Conservation (phyloP, 257 asterid genomes). For the Forsythia viridissima region DNA sequence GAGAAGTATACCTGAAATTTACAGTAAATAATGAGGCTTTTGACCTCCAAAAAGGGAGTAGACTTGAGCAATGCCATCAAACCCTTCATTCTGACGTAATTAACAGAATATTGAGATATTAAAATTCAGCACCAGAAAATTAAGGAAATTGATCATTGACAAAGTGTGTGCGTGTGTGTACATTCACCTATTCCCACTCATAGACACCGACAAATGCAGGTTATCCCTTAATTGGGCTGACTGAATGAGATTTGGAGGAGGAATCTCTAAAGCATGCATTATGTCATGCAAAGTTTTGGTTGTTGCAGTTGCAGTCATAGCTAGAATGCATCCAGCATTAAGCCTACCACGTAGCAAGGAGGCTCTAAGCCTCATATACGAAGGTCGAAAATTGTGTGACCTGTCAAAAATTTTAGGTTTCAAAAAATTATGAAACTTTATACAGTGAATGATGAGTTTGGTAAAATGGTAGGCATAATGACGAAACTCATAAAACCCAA, state of each 20-base stretch:
- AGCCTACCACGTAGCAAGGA: slow-evolving; percentile 66
- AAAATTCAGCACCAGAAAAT: slow-evolving; percentile 17
- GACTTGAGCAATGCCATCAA: slow-evolving; percentile 69
- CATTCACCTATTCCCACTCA: slow-evolving; percentile 63
- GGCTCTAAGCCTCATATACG: slow-evolving; percentile 97
- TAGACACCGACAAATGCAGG: slow-evolving; percentile 79
- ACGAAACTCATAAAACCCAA: slow-evolving; percentile 2
- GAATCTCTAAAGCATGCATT: slow-evolving; percentile 84
- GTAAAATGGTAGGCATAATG: background rate
- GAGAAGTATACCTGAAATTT: slow-evolving; percentile 77
- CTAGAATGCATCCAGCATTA: slow-evolving; percentile 85
- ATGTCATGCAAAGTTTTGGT: slow-evolving; percentile 66
- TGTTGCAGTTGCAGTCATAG: slow-evolving; percentile 98
- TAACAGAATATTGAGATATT: slow-evolving; percentile 13
- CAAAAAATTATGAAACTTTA: background rate
- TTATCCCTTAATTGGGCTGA: slow-evolving; percentile 77
- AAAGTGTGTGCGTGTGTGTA: slow-evolving; percentile 15
- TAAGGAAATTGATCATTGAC: background rate
- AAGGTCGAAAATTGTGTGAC: slow-evolving; percentile 99
- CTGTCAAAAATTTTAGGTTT: slow-evolving; percentile 45
- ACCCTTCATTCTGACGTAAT: slow-evolving; percentile 67
- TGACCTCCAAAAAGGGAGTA: slow-evolving; percentile 63
- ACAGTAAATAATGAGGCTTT: slow-evolving; percentile 92
- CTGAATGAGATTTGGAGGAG: slow-evolving; percentile 65
- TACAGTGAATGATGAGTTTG: background rate